A percentile compares a stretch with the other conserved stretches of the same genome.
Evolutionary conservation across 352 stramenopile species (phyloP).

Genomic region (Thalassiosira pacifica): DNA sequence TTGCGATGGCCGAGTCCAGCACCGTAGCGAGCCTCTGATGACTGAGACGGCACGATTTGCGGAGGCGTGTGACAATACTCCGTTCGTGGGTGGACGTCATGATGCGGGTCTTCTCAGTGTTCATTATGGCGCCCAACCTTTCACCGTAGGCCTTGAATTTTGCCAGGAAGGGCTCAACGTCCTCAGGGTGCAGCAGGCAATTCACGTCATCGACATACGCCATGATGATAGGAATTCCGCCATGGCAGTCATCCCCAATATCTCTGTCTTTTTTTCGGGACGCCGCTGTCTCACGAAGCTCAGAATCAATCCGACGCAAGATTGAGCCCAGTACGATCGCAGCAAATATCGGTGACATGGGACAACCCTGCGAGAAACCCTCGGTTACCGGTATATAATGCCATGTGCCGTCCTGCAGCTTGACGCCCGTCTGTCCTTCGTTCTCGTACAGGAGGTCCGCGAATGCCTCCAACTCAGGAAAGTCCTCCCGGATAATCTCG

Average conservation of each 20-base stretch:
- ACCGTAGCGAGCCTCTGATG: no score
- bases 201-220: neutral
- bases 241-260: neutral
- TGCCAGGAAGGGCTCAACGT: neutral
- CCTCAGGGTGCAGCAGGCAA: neutral
- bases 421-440: neutral
- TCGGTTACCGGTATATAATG: conserved; percentile 8
- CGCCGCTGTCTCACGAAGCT: neutral
- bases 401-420: conserved; percentile 7
- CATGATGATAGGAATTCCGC: neutral
- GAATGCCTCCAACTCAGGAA: conserved; percentile 7
- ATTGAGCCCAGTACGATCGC: conserved; percentile 25
- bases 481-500: conserved; percentile 20
- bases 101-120: conserved; percentile 38
- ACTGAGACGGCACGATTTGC: no score
- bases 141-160: no score
- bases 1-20: no score
- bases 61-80: neutral
- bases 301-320: neutral
- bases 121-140: conserved; percentile 16
- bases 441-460: conserved; percentile 15
- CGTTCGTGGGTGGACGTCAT: conserved; percentile 5
- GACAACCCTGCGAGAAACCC: conserved; percentile 48
- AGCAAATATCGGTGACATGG: conserved; percentile 23
- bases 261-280: neutral